Evolutionary conservation across 306 rosid genomes (phyloP).

Genomic region (Oemleria cerasiformis): DNA sequence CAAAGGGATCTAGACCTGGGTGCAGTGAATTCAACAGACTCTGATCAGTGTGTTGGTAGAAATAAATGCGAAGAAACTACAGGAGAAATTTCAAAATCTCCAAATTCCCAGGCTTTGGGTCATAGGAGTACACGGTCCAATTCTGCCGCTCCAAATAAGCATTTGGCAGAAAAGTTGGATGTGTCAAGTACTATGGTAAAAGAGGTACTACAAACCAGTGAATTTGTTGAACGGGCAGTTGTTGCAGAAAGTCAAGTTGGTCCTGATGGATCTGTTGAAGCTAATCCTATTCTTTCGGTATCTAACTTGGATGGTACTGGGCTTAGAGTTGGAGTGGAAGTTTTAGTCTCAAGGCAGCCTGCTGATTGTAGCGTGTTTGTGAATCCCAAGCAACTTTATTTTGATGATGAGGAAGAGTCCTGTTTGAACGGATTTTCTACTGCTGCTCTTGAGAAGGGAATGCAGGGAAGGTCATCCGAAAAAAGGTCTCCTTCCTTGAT

Average conservation of each 20-base stretch:
- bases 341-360: conserved; percentile 27
- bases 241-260: conserved; percentile 17
- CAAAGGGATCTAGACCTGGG: conserved; percentile 26
- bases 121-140: neutral
- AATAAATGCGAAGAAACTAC: conserved; percentile 28
- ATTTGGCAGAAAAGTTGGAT: neutral
- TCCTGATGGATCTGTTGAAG: conserved; percentile 30
- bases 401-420: conserved; percentile 40
- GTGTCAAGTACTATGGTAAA: neutral
- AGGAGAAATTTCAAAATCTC: conserved; percentile 27
- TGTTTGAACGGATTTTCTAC: conserved; percentile 37
- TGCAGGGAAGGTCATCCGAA: conserved; percentile 25
- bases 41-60: conserved; percentile 32
- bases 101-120: conserved; percentile 28
- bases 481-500: conserved; percentile 18
- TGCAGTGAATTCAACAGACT: conserved; percentile 24
- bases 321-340: conserved; percentile 36
- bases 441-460: conserved; percentile 27
- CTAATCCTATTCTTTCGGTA: conserved; percentile 20
- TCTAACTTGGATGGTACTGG: conserved; percentile 26
- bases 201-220: neutral
- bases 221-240: neutral
- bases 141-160: no score
- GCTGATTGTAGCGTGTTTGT: conserved; percentile 40
- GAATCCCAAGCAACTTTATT: conserved; percentile 55